Evolutionary conservation across 805 yeast genomes (phyloP), one percentile per base, ranked within the genome.

Genomic region (Teunomyces barrocoloradensis): DNA sequence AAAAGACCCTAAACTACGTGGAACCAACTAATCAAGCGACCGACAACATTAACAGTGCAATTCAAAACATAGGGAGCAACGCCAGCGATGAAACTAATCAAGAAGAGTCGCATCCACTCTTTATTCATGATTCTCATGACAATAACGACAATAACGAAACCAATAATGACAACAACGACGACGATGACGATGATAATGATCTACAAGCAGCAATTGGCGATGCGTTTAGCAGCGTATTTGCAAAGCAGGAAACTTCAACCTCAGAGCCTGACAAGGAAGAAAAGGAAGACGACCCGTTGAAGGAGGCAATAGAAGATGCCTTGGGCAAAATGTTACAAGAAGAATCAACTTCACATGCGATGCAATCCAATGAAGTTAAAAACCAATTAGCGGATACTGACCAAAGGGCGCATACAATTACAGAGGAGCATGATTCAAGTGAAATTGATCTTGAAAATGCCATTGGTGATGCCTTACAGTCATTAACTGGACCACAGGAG

Each of bases 31-130:
- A 40, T 12, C 32, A 37, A 5, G 21, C 44, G 15, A 42, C 44
- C 13, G 43, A 23, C 34, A 57, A 60, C 9, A 58, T 58, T n/a
- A 58, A 60, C 9, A 47, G 52, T 39, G 63, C 58, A 7, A 55
- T 58, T 20, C 32, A 27, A 12, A 21, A 43, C 6, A 32, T 48
- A 11, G 35, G 34, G 12, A 17, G 27, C 13, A 29, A 35, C n/a
- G 20, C 17, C 9, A n/a, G 13, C 5, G n/a, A 33, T 9, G 30
- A 42, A 23, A 6, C 39, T 28, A 13, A 37, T 7, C 18, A 40
- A 27, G 34, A 28, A 4, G 34, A 40, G 11, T 27, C 34, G 9
- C 21, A 40, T n/a, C 11, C 34, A 27, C 21, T 18, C 15, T 6
- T 27, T 9, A 13, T 13, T 3, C 11, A 18, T 7, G 34, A 40